Evolutionary conservation across 2,329 filamentous ascomycete species (phyloP).

Genomic region (Metarhizium album): DNA sequence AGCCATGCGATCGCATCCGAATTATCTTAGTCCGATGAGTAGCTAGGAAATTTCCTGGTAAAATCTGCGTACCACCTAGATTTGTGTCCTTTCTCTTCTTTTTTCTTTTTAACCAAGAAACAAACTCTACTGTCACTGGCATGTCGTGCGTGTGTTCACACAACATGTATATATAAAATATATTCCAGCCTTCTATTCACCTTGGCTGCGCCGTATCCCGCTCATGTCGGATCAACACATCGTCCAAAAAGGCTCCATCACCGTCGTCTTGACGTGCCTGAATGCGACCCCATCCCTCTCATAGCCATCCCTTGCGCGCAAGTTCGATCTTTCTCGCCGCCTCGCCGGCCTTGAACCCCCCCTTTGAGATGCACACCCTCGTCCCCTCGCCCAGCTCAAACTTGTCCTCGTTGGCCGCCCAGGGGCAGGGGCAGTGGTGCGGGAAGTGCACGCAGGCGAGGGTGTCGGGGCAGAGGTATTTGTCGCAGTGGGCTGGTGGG

Average conservation of each 20-base stretch:
- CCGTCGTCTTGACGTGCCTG: not conserved
- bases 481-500: slow-evolving; percentile 65
- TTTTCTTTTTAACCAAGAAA: not conserved
- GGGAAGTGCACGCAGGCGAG: slow-evolving; percentile 93
- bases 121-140: too few species aligned
- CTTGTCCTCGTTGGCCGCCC: slow-evolving; percentile 66
- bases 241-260: not conserved
- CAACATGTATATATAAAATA: too few species aligned
- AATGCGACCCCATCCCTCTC: not conserved
- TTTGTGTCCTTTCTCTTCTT: too few species aligned
- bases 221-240: not conserved
- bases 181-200: not conserved
- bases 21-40: not conserved
- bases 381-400: slow-evolving; percentile 63
- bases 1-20: not conserved
- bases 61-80: not conserved
- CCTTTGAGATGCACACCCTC: slow-evolving; percentile 63
- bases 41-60: not conserved
- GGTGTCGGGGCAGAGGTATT: slow-evolving; percentile 90
- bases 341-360: slow-evolving; percentile 63
- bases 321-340: slow-evolving; percentile 67
- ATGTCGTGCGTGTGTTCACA: too few species aligned
- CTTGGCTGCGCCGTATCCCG: too few species aligned
- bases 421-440: slow-evolving; percentile 92
- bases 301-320: slow-evolving; percentile 64